A percentile compares a stretch with the other conserved stretches of the same genome.
Conservation (phyloP, 2,329 filamentous ascomycete genomes). For the Endoconidiophora polonica region DNA sequence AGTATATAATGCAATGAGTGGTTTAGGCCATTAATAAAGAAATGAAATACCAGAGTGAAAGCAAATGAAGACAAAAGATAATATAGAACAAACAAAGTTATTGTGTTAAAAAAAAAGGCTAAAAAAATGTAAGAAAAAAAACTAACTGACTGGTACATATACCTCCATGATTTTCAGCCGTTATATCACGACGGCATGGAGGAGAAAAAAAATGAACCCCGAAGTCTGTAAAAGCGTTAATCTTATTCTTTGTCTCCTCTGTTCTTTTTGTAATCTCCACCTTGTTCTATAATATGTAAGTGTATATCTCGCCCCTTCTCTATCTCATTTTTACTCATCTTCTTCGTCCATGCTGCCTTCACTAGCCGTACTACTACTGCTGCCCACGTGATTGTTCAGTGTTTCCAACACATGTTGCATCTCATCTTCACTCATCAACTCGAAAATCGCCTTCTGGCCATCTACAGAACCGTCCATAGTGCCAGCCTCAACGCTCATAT, state of each 20-base stretch:
- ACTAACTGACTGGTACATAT: neutral
- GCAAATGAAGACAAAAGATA: neutral
- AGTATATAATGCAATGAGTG: neutral
- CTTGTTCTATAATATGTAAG: neutral
- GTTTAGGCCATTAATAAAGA: neutral
- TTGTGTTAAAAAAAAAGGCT: neutral
- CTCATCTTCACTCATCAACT: constrained; percentile 46
- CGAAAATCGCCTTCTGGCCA: constrained; percentile 21
- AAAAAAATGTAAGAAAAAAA: neutral
- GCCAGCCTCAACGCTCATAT: no score
- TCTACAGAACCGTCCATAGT: constrained; percentile 13
- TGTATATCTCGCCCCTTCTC: neutral
- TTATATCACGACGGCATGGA: neutral
- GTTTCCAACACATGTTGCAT: constrained; percentile 29
- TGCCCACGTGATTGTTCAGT: constrained; percentile 16
- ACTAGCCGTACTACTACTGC: constrained; percentile 1
- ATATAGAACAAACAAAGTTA: neutral
- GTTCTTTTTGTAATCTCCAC: neutral
- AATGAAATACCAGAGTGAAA: neutral
- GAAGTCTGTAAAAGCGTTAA: no score
- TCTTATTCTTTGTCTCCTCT: neutral
- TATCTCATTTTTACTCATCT: neutral
- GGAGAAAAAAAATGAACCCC: no score
- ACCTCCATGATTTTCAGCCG: no score
- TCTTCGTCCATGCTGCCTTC: constrained; percentile 8